Evolutionary conservation across 2,329 filamentous ascomycete species (phyloP).

Genomic region (Sarocladiaceae sp.): DNA sequence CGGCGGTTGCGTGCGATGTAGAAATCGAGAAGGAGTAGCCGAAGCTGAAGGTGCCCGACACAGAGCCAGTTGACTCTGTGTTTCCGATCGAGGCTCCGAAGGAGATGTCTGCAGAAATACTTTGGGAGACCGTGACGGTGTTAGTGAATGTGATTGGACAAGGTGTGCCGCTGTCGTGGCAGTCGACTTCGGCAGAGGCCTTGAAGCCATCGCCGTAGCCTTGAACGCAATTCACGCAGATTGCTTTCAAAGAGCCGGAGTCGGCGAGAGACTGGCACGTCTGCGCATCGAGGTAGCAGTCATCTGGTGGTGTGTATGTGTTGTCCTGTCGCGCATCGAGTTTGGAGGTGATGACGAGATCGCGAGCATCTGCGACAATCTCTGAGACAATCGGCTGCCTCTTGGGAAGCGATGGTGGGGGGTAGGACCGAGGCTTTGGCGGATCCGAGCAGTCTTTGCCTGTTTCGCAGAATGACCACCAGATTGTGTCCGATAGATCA

Average conservation of each 20-base stretch:
- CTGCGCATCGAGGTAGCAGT: too few species aligned
- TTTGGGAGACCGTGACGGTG: conserved; percentile 10
- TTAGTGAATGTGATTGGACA: conserved; percentile 12
- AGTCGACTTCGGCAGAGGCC: conserved; percentile 10
- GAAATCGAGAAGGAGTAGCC: conserved; percentile 3
- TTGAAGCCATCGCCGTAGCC: conserved; percentile 11
- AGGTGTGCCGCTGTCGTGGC: conserved; percentile 7
- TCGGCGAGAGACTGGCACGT: conserved; percentile 12
- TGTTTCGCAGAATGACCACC: conserved; percentile 12
- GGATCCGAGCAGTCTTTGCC: conserved; percentile 11
- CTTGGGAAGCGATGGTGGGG: too few species aligned
- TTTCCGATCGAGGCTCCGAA: conserved; percentile 12
- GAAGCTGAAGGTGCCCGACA: conserved; percentile 10
- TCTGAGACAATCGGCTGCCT: too few species aligned
- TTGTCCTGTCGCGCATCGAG: too few species aligned
- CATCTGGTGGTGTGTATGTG: too few species aligned
- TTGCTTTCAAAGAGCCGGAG: conserved; percentile 8
- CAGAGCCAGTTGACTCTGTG: conserved; percentile 8
- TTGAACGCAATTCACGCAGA: conserved; percentile 11
- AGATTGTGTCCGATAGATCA: conserved; percentile 10
- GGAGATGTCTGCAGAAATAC: conserved; percentile 8
- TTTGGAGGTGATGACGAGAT: too few species aligned
- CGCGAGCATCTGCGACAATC: too few species aligned
- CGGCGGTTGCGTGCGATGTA: conserved; percentile 10
- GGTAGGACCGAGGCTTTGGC: conserved; percentile 13